Conservation (phyloP, 1,139 yeast genomes). For the Scheffersomyces cryptocercus region DNA sequence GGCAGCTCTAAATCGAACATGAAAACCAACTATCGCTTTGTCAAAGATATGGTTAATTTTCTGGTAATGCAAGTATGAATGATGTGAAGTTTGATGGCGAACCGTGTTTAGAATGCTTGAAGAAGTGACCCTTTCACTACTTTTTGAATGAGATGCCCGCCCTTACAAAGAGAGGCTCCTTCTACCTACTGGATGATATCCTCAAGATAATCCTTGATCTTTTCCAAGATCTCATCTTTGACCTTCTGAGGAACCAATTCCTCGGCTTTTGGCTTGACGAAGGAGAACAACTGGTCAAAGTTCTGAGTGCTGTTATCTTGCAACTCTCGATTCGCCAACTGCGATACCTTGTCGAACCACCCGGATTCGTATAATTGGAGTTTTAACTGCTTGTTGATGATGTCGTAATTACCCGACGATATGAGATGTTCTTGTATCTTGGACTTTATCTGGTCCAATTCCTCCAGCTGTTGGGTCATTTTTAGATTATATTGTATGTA, state of each 20-base stretch:
- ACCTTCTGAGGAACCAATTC: slow-evolving; percentile 70
- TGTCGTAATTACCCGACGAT: slow-evolving; percentile 78
- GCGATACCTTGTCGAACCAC: slow-evolving; percentile 79
- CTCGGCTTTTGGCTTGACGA: slow-evolving; percentile 65
- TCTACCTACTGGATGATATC: slow-evolving; percentile 35
- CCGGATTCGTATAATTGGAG: slow-evolving; percentile 73
- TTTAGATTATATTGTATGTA: not conserved
- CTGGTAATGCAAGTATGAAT: not conserved
- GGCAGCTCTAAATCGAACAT: too few relatives aligned
- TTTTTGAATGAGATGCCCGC: too few relatives aligned
- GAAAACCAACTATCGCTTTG: too few relatives aligned
- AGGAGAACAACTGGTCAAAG: slow-evolving; percentile 53
- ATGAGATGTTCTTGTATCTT: slow-evolving; percentile 72
- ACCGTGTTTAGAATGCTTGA: too few relatives aligned
- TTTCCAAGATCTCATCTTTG: slow-evolving; percentile 56
- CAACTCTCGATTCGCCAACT: slow-evolving; percentile 48
- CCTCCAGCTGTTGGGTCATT: slow-evolving; percentile 38
- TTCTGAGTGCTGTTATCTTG: slow-evolving; percentile 34
- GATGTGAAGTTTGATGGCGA: too few relatives aligned
- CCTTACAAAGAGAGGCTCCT: too few relatives aligned
- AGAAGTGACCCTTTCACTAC: too few relatives aligned
- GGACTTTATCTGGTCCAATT: slow-evolving; percentile 54
- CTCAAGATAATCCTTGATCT: slow-evolving; percentile 65
- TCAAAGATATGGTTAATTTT: too few relatives aligned
- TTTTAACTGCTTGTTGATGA: slow-evolving; percentile 60